Evolutionary conservation across 2,329 filamentous ascomycete genomes (phyloP), one percentile per base, ranked within the genome.

Genomic region (Dryadomyces quercus-mongolicae): DNA sequence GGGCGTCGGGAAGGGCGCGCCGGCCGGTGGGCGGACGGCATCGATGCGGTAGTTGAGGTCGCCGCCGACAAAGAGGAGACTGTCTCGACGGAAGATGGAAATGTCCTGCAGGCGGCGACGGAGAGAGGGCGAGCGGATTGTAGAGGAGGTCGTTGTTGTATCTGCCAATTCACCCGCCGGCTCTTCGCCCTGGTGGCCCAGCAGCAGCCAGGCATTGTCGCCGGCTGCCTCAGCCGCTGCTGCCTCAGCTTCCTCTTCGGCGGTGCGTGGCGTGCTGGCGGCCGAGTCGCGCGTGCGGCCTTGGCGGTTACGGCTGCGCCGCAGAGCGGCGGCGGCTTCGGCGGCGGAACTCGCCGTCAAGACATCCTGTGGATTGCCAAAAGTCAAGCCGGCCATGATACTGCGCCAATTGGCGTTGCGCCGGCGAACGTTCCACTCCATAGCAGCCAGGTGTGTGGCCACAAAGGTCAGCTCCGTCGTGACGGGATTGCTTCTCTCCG

Each of bases 31-130:
- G 0, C 77, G 72, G 0, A 74, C 76, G 58, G 82, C 77, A 8
- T 84, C 81, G 18, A 92, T 94, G 60, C 93, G 86, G 70, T 98
- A 98, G 73, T 98, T 98, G 57, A 98, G 77, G 67, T 98, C 93
- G 22, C 93, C 93, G 0, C 85, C 86, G 49, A 97, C 75, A 66
- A 97, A 95, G 1, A 96, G 74, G 66, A 95, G 83, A 3, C 83
- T 83, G 3, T 76, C 78, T 1, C 88, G 81, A 51, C 79, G 81
- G 71, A 91, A 96, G 54, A 97, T 80, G 38, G 81, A 82, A 44
- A 81, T 71, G 59, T 77, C 67, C 60, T 80, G 76, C 3, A 82
- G 69, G 36, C 56, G 58, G 31, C 57, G 56, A 52, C 62, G 57
- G 4, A 31, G 25, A 31, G 25, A 31, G 4, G 25, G 25, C 25